Base-by-base conservation (phyloP, 2,329 filamentous ascomycete species). In the Tolypocladium endophyticum region DNA sequence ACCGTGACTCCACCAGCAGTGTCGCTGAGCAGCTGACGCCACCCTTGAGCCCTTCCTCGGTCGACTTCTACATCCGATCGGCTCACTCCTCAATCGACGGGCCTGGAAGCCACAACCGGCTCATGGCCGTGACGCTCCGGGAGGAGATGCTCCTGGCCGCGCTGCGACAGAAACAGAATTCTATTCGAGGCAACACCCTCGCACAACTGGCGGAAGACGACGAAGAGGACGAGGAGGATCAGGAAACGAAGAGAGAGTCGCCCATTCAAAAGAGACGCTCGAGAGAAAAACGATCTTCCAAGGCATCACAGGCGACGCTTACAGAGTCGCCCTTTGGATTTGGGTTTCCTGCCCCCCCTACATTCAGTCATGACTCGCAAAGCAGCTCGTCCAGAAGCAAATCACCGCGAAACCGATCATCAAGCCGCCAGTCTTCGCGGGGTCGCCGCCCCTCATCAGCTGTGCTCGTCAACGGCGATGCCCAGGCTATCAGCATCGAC, bases 141-240 rank as follows among this genome's bases (percentile, higher is more conserved):
- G 82, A 85, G 61, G 80, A 85, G 68, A 79, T 83, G 75, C 73
- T 85, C 0, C 72, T 85, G 4, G 78, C 82, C 2, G 82, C 82
- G 3, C 73, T 85, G 50, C 76, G 82, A 11, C 76, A 80, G 64
- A 83, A 83, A 72, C 75, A 81, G n/a, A 77, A 81, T 3, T 73
- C 74, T n/a, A 82, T 83, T 77, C 78, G 80, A 2, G 77, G 81
- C 62, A 76, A 74, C 3, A 72, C 77, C 23, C 69, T 77, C 16
- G 71, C 75, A 28, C 76, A 79, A 61, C 71, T 75, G 18, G 76
- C 77, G 36, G 76, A 75, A 38, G 71, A 52, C 20, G 41, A 41
- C 11, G 61, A 61, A 9, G 43, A 28, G 16, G 55, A 59, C 0
- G 33, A 33, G 8, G 23, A 45, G 12, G 30, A 58, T 7, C 35